Conservation (phyloP, 345 rosid genomes). For the Limnanthes douglasii region DNA sequence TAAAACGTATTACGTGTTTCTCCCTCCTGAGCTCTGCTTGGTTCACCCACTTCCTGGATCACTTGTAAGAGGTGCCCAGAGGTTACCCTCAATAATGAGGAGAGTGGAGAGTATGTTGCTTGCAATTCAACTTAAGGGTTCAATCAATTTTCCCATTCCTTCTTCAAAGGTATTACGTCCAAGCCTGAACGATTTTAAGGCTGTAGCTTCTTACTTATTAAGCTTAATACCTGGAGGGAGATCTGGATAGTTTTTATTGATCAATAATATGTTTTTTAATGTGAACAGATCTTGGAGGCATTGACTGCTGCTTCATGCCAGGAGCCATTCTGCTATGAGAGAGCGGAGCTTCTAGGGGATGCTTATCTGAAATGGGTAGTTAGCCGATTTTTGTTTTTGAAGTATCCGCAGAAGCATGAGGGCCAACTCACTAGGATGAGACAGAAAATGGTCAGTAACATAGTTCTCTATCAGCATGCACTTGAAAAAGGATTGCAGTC, state of each 20-base stretch:
- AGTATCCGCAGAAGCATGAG: conserved; percentile 94
- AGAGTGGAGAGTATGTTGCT: conserved; percentile 97
- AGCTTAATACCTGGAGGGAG: background rate
- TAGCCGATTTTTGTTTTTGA: conserved; percentile 83
- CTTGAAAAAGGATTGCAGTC: conserved; percentile 79
- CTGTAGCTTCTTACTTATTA: background rate
- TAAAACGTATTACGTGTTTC: conserved; percentile 86
- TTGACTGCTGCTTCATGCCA: conserved; percentile 99
- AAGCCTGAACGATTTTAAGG: too few species aligned
- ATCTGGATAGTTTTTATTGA: conserved; percentile 2
- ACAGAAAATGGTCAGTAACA: conserved; percentile 96
- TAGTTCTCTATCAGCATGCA: conserved; percentile 81
- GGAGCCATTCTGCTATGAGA: conserved; percentile 95
- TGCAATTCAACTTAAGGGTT: conserved; percentile 68
- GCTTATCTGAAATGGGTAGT: conserved; percentile 99
- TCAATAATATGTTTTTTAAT: background rate
- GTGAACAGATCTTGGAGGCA: conserved; percentile 75
- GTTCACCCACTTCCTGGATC: conserved; percentile 94
- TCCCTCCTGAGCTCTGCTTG: conserved; percentile 87
- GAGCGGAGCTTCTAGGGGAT: conserved; percentile 99
- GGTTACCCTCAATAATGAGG: conserved; percentile 93
- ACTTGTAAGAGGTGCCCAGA: conserved; percentile 95
- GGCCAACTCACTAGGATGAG: conserved; percentile 99
- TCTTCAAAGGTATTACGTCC: conserved; percentile 68
- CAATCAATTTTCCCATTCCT: conserved; percentile 53